Percentiles rank a stretch among this genome's conserved stretches.
Evolutionary conservation across 179 eudicot genomes (phyloP).

Genomic region (Beta corolliflora): DNA sequence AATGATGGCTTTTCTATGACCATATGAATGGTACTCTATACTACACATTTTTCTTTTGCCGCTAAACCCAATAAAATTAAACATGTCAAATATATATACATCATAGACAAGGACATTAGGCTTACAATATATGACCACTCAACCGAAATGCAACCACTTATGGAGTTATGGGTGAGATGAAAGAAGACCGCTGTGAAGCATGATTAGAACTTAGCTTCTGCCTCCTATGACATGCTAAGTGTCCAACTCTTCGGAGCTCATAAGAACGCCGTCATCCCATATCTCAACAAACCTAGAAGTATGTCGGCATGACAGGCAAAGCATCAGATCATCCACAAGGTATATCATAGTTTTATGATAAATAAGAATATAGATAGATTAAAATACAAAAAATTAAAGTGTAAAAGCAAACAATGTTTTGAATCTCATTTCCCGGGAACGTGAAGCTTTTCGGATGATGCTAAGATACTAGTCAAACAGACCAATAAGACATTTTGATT

Average conservation of each 20-base stretch:
- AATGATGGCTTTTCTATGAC: too few species aligned
- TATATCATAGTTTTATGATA: background rate
- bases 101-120: background rate
- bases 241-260: slow-evolving; percentile 60
- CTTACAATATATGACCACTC: background rate
- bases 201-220: background rate
- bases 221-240: background rate
- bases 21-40: too few species aligned
- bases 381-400: too few species aligned
- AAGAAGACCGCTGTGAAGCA: background rate
- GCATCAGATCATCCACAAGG: background rate
- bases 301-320: slow-evolving; percentile 4
- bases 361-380: background rate
- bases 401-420: background rate
- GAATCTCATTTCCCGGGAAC: too few species aligned
- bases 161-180: background rate
- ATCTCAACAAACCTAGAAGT: slow-evolving; percentile 58
- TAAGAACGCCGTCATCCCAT: slow-evolving; percentile 77
- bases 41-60: background rate
- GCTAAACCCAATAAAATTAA: background rate
- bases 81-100: background rate
- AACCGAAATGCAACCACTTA: background rate
- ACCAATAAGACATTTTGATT: background rate
- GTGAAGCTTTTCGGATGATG: background rate
- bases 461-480: background rate